These are phyloP conservation scores for Gymnopilus junonius DNA, from an alignment of 768 basidiomycete species.

Conservation along the genomic window DNA sequence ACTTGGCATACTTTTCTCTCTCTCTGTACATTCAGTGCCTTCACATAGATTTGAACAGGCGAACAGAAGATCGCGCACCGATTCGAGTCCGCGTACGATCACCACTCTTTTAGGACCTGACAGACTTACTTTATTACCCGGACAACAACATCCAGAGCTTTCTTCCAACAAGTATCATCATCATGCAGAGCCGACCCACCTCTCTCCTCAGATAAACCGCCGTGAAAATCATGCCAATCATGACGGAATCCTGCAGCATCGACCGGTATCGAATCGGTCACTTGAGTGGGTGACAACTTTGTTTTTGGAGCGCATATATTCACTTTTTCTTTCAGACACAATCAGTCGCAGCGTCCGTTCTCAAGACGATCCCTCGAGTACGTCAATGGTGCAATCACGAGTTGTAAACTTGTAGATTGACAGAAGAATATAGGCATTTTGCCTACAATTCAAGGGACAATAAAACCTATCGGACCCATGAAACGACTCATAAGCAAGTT, in stretches of 20 bases:
- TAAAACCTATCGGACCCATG: slow-evolving; percentile 42
- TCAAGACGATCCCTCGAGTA: slow-evolving; percentile 43
- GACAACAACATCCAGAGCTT: slow-evolving; percentile 55
- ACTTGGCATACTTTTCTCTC: background rate
- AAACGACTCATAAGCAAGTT: slow-evolving; percentile 46
- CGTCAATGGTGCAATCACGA: slow-evolving; percentile 4
- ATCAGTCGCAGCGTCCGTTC: slow-evolving; percentile 44
- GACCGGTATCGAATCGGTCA: slow-evolving; percentile 56
- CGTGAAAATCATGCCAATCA: background rate
- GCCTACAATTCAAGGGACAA: slow-evolving; percentile 59
- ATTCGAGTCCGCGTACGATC: slow-evolving; percentile 66
- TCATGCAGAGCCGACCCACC: slow-evolving; percentile 1
- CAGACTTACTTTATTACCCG: slow-evolving; percentile 69
- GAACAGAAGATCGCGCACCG: slow-evolving; percentile 34
- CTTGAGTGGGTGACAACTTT: slow-evolving; percentile 39
- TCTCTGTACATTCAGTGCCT: background rate
- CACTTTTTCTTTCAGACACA: background rate
- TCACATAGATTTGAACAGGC: slow-evolving; percentile 22
- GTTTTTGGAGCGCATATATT: slow-evolving; percentile 7
- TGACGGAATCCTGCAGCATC: slow-evolving; percentile 24
- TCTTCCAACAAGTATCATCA: slow-evolving; percentile 30
- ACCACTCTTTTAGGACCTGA: slow-evolving; percentile 60
- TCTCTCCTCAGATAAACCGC: background rate
- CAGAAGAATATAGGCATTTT: slow-evolving; percentile 54
- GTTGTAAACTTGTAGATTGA: slow-evolving; percentile 23